Base-by-base conservation (phyloP, 1,139 yeast species). In the Arxiozyma slooffiae region DNA sequence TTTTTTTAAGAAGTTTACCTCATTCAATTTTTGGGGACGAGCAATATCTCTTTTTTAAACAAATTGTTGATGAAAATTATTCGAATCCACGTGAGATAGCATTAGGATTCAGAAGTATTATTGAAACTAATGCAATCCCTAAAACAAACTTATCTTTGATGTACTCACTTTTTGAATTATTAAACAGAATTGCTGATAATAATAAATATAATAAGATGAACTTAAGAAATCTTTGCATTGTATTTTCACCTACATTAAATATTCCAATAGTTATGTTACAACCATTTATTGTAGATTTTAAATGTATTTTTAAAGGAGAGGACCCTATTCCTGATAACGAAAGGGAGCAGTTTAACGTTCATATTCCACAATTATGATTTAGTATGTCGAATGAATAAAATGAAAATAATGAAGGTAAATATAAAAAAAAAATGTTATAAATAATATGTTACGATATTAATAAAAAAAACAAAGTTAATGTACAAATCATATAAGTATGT, bases 201-300 rank as follows among this genome's bases (percentile, higher is more conserved):
- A 76, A 75, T 55, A 78, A 78, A 30, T 68, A 73, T 54, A 92
- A 92, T 70, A 82, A 89, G 67, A 92, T 92, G 98, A 85, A 83
- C 55, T 67, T 82, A 55, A 72, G 83, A 53, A 87, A 88, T 62
- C 70, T 87, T 48, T 82, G 92, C 60, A 87, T 87, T 63, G 95
- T 88, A 20, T 85, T 87, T 67, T 86, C 90, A 4, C 95, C 95
- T 3, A 86, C 96, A 0, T 72, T 87, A 56, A 83, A 83, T 57
- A 73, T 87, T 41, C 81, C 95, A 0, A 73, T 82, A 20, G 82
- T 80, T 49, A 77, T 85, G 6, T 72, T 87, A 54, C 76, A 77
- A 46, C 74, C 80, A 18, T 77, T 85, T 52, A 73, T 87, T 59
- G 77, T 77, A 47, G 88, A 86, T 62, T 84, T 79, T 62, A 75